Evolutionary conservation across 2,329 filamentous ascomycete genomes (phyloP).

Genomic region (Diplodia seriata): DNA sequence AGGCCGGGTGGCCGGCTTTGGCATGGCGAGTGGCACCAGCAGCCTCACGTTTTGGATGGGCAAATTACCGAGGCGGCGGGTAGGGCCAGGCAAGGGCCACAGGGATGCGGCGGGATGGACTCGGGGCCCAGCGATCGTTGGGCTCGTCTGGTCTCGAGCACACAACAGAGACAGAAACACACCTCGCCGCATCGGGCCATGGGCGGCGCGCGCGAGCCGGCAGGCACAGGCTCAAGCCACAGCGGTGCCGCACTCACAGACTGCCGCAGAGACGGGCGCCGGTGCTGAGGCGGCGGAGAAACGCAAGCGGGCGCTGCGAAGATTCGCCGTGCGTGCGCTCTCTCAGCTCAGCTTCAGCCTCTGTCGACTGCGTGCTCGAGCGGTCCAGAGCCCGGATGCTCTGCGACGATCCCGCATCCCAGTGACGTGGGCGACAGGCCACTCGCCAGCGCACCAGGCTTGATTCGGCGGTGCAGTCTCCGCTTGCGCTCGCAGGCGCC

Average conservation of each 20-base stretch:
- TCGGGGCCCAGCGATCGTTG: constrained; percentile 12
- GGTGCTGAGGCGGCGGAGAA: background rate
- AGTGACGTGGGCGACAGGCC: constrained; percentile 27
- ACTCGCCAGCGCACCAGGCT: constrained; percentile 18
- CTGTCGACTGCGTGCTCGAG: background rate
- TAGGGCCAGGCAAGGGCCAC: constrained; percentile 23
- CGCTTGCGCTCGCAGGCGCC: constrained; percentile 26
- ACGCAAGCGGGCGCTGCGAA: background rate
- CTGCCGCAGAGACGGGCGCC: background rate
- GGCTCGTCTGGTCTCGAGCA: constrained; percentile 12
- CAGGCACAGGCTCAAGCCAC: background rate
- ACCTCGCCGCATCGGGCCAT: constrained; percentile 22
- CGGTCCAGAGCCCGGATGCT: background rate
- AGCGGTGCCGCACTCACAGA: background rate
- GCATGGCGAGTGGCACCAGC: background rate
- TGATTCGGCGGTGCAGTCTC: constrained; percentile 17
- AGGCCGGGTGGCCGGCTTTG: background rate
- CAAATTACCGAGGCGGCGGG: constrained; percentile 27
- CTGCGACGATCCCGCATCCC: constrained; percentile 15
- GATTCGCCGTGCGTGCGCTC: constrained; percentile 7
- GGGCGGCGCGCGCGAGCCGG: background rate
- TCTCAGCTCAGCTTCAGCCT: background rate
- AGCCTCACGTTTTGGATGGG: constrained; percentile 10
- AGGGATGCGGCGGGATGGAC: constrained; percentile 22
- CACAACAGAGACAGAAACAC: background rate